Evolutionary conservation across 352 stramenopile genomes (phyloP).

Genomic region (Pythium volutum): DNA sequence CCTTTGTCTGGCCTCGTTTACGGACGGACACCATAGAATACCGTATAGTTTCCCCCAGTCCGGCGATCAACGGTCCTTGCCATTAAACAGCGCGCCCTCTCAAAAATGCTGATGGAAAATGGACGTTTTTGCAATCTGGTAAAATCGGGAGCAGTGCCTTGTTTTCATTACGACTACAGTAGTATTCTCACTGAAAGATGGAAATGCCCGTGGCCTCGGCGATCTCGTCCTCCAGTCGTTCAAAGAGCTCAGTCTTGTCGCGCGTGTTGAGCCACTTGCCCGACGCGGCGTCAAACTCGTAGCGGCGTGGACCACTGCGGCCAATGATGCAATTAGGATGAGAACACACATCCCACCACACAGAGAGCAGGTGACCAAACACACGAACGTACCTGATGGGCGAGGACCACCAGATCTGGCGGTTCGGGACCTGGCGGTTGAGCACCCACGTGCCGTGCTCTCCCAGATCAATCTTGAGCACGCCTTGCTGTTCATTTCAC

Average conservation of each 20-base stretch:
- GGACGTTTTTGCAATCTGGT: no score
- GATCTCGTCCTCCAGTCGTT: conserved; percentile 75
- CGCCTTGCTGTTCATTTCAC: conserved; percentile 86
- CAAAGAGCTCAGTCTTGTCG: conserved; percentile 70
- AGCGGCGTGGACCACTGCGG: conserved; percentile 82
- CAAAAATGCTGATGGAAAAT: no score
- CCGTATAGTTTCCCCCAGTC: not conserved
- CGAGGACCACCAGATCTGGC: conserved; percentile 97
- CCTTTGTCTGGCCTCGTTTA: no score
- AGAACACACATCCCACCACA: not conserved
- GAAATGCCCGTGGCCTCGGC: conserved; percentile 74
- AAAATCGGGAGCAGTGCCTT: not conserved
- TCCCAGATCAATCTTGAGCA: conserved; percentile 94
- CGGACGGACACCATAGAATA: conserved; percentile 14
- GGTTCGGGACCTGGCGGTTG: conserved; percentile 98
- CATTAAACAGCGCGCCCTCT: not conserved
- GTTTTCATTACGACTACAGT: no score
- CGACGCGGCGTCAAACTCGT: conserved; percentile 74
- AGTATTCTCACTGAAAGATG: conserved; percentile 55
- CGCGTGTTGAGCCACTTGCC: conserved; percentile 83
- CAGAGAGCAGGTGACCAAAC: no score
- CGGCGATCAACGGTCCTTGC: no score
- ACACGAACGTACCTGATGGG: conserved; percentile 91
- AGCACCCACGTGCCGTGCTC: conserved; percentile 95
- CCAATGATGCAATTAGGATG: not conserved